phyloP scores from a whole-genome alignment of 176 grass and related monocot species.

The Bromus sterilis region DNA sequence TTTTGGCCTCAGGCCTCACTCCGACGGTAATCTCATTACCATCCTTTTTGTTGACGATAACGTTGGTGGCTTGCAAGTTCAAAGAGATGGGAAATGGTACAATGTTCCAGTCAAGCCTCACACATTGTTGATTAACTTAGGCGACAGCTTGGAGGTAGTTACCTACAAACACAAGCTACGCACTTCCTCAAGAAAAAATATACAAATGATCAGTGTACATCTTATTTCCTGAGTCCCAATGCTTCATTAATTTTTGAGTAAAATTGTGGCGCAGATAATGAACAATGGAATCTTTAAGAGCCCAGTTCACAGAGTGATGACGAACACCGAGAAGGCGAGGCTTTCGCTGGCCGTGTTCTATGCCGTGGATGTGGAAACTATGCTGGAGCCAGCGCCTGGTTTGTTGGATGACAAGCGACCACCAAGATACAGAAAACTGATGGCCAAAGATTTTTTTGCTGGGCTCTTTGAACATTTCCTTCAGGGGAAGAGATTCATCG shows the following conservation, averaged over 20 bases:
- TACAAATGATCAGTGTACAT: background rate
- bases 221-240: background rate
- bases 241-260: background rate
- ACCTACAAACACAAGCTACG: background rate
- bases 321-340: conserved; percentile 26
- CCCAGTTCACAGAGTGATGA: conserved; percentile 41
- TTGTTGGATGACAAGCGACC: conserved; percentile 19
- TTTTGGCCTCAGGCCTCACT: background rate
- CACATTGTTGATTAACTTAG: background rate
- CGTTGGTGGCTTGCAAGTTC: background rate
- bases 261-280: conserved; percentile 38
- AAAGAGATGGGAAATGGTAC: background rate
- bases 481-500: background rate
- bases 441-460: conserved; percentile 2
- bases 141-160: background rate
- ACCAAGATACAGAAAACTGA: conserved; percentile 25
- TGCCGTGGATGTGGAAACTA: conserved; percentile 1
- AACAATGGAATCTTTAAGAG: conserved; percentile 37
- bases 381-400: conserved; percentile 10
- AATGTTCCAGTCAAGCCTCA: background rate
- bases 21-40: background rate
- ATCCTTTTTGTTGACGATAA: background rate
- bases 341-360: conserved; percentile 49
- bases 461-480: background rate
- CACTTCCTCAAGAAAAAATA: background rate